Percentiles rank a stretch among this genome's conserved stretches.
Conservation (phyloP, 2,329 filamentous ascomycete species). For the Aschersonia sp. region DNA sequence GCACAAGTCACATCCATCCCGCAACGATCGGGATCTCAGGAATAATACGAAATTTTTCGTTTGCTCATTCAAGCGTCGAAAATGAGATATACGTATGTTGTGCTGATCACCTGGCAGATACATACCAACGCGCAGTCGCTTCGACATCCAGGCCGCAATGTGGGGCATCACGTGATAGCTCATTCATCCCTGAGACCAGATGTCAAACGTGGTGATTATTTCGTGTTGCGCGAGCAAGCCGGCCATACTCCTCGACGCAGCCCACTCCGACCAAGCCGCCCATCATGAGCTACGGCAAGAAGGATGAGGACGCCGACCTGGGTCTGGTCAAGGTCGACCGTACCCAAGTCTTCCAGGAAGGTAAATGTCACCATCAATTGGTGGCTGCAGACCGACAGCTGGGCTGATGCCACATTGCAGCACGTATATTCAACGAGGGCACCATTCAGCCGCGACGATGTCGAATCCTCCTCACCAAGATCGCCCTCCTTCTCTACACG, state of each 20-base stretch:
- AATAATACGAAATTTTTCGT: too few relatives aligned
- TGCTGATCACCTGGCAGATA: neutral
- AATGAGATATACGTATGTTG: neutral
- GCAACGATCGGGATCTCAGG: too few relatives aligned
- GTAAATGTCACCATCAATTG: slow-evolving; percentile 31
- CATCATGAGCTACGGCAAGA: slow-evolving; percentile 94
- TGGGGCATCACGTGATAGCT: slow-evolving; percentile 18
- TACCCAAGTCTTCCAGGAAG: slow-evolving; percentile 97
- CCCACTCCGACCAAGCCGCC: slow-evolving; percentile 21
- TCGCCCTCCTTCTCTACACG: slow-evolving; percentile 88
- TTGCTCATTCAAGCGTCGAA: too few relatives aligned
- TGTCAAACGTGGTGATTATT: slow-evolving; percentile 26
- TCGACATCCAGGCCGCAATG: neutral
- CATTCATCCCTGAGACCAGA: slow-evolving; percentile 16
- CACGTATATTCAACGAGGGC: slow-evolving; percentile 93
- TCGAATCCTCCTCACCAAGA: slow-evolving; percentile 93
- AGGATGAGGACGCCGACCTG: slow-evolving; percentile 93
- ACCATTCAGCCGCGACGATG: slow-evolving; percentile 95
- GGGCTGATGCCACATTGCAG: slow-evolving; percentile 27
- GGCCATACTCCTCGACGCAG: slow-evolving; percentile 3
- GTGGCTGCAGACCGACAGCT: too few relatives aligned
- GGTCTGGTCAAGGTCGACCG: slow-evolving; percentile 94
- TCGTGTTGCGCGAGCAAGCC: neutral
- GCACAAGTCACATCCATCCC: too few relatives aligned
- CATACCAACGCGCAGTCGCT: too few relatives aligned